Percentiles rank a stretch among this genome's conserved stretches.
Conservation (phyloP, 2,329 filamentous ascomycete species). For the Aspergillus sp. region DNA sequence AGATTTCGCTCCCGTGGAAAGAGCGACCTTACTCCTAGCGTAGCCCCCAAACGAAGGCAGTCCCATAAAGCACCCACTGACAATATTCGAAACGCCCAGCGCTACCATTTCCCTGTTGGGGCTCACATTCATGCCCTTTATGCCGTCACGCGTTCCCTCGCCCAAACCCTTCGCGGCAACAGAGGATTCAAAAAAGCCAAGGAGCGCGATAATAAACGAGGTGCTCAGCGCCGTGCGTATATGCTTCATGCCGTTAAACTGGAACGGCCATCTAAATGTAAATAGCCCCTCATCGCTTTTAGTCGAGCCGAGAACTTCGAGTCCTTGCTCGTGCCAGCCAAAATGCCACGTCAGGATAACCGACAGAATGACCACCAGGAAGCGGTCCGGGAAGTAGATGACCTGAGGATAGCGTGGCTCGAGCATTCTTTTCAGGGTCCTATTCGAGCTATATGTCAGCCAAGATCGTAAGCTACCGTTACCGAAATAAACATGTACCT, state of each 20-base stretch:
- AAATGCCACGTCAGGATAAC: constrained; percentile 70
- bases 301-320: constrained; percentile 76
- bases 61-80: constrained; percentile 85
- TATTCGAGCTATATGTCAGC: constrained; percentile 24
- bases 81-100: constrained; percentile 79
- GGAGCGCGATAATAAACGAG: constrained; percentile 81
- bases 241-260: constrained; percentile 65
- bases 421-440: constrained; percentile 71
- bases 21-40: constrained; percentile 90
- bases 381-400: constrained; percentile 85
- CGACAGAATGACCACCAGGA: constrained; percentile 77
- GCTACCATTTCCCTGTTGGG: constrained; percentile 91
- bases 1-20: constrained; percentile 80
- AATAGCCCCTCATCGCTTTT: constrained; percentile 66
- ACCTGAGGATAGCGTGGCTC: constrained; percentile 71
- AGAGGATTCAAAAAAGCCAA: constrained; percentile 98
- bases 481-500: constrained; percentile 46
- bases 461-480: not conserved
- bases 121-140: constrained; percentile 74
- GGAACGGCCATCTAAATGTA: constrained; percentile 78
- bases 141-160: constrained; percentile 51
- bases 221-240: constrained; percentile 82
- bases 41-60: constrained; percentile 94
- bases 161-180: constrained; percentile 89
- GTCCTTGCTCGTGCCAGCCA: constrained; percentile 68